These are phyloP conservation scores for Wickerhamiella australiensis DNA, from an alignment of 805 yeast species.

Conservation along the genomic window DNA sequence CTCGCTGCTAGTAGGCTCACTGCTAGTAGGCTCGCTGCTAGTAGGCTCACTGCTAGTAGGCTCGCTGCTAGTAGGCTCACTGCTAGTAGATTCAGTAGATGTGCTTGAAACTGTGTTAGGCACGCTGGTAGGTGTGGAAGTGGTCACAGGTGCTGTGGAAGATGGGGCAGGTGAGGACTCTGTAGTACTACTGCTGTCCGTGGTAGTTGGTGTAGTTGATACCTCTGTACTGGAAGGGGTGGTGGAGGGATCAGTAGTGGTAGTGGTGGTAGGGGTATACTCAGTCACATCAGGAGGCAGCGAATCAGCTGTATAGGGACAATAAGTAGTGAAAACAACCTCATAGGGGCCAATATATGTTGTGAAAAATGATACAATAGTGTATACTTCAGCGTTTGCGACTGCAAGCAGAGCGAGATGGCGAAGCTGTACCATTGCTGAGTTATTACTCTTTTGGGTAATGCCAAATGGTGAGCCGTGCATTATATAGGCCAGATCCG, in stretches of 20 bases:
- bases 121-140: neutral
- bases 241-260: neutral
- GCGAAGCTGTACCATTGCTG: neutral
- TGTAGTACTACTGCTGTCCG: neutral
- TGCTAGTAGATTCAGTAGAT: neutral
- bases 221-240: neutral
- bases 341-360: slow-evolving; percentile 8
- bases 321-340: slow-evolving; percentile 9
- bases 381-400: slow-evolving; percentile 9
- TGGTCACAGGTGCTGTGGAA: neutral
- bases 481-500: neutral
- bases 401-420: neutral
- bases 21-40: neutral
- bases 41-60: neutral
- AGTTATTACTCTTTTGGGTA: neutral
- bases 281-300: neutral
- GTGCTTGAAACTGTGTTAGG: neutral
- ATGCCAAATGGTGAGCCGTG: neutral
- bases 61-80: neutral
- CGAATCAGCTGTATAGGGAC: neutral
- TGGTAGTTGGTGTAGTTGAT: neutral
- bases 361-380: slow-evolving; percentile 3
- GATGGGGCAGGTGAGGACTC: neutral
- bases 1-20: neutral
- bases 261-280: neutral